A percentile compares a stretch with the other conserved stretches of the same genome.
phyloP scores from a whole-genome alignment of 345 rosid species.

The Limnanthes douglasii region DNA sequence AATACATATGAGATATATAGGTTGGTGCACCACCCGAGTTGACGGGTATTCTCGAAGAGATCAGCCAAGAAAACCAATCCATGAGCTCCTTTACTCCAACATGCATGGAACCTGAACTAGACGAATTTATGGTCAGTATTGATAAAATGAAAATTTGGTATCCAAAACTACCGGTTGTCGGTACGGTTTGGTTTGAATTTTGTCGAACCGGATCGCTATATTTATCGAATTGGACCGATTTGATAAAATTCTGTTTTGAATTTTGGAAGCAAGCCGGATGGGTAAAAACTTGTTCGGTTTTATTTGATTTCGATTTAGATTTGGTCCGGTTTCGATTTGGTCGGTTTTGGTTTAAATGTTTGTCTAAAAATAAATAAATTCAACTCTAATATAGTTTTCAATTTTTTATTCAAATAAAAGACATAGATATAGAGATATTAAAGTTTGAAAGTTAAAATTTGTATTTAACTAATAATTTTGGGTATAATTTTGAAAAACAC shows the following conservation, averaged over 20 bases:
- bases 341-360: too few species aligned
- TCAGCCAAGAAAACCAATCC: slow-evolving; percentile 17
- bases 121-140: slow-evolving; percentile 51
- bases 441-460: too few species aligned
- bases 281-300: too few species aligned
- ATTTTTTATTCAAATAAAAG: too few species aligned
- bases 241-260: not conserved
- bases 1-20: slow-evolving; percentile 9
- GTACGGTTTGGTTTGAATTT: not conserved
- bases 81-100: slow-evolving; percentile 12
- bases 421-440: too few species aligned
- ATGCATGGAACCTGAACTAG: slow-evolving; percentile 59
- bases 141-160: not conserved
- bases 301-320: too few species aligned
- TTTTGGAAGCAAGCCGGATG: slow-evolving; percentile 27
- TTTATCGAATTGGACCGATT: not conserved
- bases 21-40: slow-evolving; percentile 48
- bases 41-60: slow-evolving; percentile 33
- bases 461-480: too few species aligned
- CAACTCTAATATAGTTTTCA: too few species aligned
- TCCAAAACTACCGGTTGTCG: not conserved
- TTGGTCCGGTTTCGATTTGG: too few species aligned
- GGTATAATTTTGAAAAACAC: too few species aligned
- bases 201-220: not conserved
- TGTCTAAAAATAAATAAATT: too few species aligned